phyloP scores from a whole-genome alignment of 2,329 filamentous ascomycete species.

The Penicillium occitanis region DNA sequence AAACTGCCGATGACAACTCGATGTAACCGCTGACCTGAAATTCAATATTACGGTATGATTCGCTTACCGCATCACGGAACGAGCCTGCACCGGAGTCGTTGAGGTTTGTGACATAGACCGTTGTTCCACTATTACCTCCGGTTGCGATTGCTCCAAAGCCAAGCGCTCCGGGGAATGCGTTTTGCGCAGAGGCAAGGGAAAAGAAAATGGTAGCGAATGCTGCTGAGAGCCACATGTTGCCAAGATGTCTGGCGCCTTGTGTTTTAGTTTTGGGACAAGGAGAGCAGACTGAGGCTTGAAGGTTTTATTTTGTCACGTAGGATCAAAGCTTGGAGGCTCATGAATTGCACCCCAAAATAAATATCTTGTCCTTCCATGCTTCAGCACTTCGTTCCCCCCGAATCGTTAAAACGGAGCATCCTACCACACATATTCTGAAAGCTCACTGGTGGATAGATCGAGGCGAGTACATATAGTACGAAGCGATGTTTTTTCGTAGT shows the following conservation, averaged over 20 bases:
- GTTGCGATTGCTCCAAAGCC: conserved; percentile 51
- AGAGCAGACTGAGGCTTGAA: not conserved
- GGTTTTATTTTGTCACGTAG: not conserved
- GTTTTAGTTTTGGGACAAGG: not conserved
- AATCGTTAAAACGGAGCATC: not conserved
- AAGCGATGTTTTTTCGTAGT: not conserved
- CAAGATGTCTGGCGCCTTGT: not conserved
- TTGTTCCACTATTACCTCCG: conserved; percentile 49
- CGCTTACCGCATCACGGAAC: conserved; percentile 52
- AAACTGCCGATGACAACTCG: conserved; percentile 49
- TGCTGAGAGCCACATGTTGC: conserved; percentile 15
- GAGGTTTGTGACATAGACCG: conserved; percentile 53
- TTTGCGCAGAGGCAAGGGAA: conserved; percentile 24
- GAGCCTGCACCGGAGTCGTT: conserved; percentile 52
- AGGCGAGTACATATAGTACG: not conserved
- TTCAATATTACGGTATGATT: conserved; percentile 51
- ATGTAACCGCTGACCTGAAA: conserved; percentile 54
- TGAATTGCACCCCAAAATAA: not conserved
- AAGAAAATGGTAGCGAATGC: conserved; percentile 21
- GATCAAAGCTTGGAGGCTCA: not conserved
- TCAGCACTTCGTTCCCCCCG: not conserved
- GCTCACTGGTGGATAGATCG: not conserved
- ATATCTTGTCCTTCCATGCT: not conserved
- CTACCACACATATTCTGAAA: not conserved
- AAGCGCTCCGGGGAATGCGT: conserved; percentile 53